phyloP scores from a whole-genome alignment of 2,329 filamentous ascomycete genomes.

The Claviceps sp. region DNA sequence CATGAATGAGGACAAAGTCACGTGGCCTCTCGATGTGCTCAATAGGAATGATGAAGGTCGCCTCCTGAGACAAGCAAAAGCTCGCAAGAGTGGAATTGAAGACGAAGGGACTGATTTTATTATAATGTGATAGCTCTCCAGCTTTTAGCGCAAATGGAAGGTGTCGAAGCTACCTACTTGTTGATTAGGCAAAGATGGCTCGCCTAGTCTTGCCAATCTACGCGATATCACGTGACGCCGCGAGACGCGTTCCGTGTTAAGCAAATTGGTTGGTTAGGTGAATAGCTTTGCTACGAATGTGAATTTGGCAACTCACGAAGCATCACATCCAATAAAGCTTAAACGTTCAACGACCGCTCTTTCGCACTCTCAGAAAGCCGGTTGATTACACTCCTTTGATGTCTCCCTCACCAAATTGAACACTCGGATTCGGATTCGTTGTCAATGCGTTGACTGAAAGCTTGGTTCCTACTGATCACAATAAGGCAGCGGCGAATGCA shows the following conservation, averaged over 20 bases:
- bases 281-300: background rate
- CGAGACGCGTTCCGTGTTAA: conserved; percentile 16
- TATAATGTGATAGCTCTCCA: background rate
- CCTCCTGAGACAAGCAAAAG: background rate
- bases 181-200: background rate
- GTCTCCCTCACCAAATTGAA: background rate
- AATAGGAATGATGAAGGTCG: background rate
- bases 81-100: background rate
- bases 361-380: background rate
- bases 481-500: background rate
- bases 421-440: background rate
- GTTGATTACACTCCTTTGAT: background rate
- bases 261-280: background rate
- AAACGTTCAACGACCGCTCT: background rate
- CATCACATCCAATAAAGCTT: background rate
- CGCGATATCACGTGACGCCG: conserved; percentile 23
- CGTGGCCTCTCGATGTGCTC: background rate
- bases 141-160: background rate
- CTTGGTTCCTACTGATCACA: background rate
- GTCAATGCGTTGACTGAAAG: background rate
- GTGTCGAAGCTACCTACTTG: background rate
- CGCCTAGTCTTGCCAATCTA: conserved; percentile 13
- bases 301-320: background rate
- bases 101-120: too few relatives aligned
- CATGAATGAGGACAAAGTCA: background rate